Percentiles rank a stretch among this genome's conserved stretches.
Evolutionary conservation across 176 grass and related monocot species (phyloP).

Genomic region (Lolium perenne): DNA sequence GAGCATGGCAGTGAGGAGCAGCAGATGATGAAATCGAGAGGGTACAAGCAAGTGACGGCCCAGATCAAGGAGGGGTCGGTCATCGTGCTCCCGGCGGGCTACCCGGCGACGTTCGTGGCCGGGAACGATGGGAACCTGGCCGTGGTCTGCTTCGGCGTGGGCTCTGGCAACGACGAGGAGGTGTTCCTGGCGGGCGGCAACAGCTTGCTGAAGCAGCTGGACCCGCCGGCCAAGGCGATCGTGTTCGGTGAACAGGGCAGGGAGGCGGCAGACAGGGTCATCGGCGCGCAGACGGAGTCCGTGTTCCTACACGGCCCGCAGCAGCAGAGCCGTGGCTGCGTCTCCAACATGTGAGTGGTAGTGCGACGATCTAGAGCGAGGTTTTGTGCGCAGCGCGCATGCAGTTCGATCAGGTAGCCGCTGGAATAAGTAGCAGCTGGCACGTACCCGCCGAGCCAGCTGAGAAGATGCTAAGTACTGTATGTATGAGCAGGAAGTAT

Average conservation of each 20-base stretch:
- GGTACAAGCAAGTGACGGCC: conserved; percentile 47
- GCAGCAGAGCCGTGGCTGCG: not conserved
- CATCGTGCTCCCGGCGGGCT: conserved; percentile 53
- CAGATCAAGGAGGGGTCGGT: conserved; percentile 39
- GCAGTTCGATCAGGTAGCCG: no score
- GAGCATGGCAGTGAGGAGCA: not conserved
- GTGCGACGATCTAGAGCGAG: not conserved
- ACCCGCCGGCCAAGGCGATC: conserved; percentile 31
- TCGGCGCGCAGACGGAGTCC: conserved; percentile 58
- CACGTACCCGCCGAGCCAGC: no score
- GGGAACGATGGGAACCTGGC: conserved; percentile 46
- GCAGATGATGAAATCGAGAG: conserved; percentile 1
- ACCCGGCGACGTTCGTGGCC: conserved; percentile 60
- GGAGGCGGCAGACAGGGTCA: conserved; percentile 59
- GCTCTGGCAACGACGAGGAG: conserved; percentile 42
- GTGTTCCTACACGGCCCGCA: conserved; percentile 58
- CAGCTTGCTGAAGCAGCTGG: conserved; percentile 60
- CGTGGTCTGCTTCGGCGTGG: conserved; percentile 54
- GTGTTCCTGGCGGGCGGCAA: conserved; percentile 60
- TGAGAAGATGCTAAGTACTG: no score
- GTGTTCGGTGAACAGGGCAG: conserved; percentile 20
- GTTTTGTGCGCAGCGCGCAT: no score
- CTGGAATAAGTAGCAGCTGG: no score
- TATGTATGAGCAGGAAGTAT: conserved; percentile 44
- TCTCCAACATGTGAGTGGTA: conserved; percentile 2